phyloP scores from a whole-genome alignment of 2,329 filamentous ascomycete genomes.

The Didymella pinodella region DNA sequence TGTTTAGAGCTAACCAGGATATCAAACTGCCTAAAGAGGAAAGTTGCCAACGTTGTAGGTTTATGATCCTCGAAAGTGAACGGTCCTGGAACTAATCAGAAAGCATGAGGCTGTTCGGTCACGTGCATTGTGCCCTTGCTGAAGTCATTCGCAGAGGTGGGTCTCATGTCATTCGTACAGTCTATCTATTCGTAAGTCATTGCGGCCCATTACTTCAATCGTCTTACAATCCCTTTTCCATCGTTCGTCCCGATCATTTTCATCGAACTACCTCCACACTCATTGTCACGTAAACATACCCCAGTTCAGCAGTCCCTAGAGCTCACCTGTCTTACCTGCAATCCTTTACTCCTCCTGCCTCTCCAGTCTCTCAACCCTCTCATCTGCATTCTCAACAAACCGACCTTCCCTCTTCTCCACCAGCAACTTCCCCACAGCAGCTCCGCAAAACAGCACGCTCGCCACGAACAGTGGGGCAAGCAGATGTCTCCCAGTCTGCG shows the following conservation, averaged over 20 bases:
- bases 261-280: background rate
- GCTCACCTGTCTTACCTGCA: background rate
- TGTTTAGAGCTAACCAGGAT: too few relatives aligned
- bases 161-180: background rate
- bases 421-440: conserved; percentile 2
- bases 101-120: too few relatives aligned
- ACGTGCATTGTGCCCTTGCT: background rate
- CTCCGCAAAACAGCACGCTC: conserved; percentile 8
- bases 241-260: background rate
- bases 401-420: conserved; percentile 3
- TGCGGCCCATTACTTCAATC: background rate
- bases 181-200: background rate
- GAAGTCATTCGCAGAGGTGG: background rate
- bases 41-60: too few relatives aligned
- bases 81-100: too few relatives aligned
- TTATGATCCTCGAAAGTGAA: too few relatives aligned
- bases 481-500: conserved; percentile 2
- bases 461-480: conserved; percentile 8
- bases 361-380: conserved; percentile 18
- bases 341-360: conserved; percentile 5
- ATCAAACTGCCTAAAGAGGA: too few relatives aligned
- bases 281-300: background rate
- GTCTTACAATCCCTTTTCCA: background rate
- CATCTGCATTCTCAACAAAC: conserved; percentile 11
- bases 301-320: too few relatives aligned